Conservation (phyloP, 495 filamentous ascomycete genomes). For the Halenospora varia region DNA sequence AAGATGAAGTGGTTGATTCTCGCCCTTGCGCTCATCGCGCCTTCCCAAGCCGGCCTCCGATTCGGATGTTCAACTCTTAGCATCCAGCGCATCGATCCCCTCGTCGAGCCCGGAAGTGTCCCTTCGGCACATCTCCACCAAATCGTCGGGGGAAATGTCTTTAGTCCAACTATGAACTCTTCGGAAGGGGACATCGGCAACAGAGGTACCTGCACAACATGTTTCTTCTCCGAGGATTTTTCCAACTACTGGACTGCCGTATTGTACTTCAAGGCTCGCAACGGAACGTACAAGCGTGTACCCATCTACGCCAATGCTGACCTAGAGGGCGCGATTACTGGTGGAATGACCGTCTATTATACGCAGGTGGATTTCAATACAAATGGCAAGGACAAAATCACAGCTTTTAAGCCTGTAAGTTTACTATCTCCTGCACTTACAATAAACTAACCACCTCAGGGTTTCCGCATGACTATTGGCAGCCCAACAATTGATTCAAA, state of each 20-base stretch:
- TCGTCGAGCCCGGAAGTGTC: constrained; percentile 50
- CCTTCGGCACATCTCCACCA: constrained; percentile 58
- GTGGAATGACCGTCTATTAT: constrained; percentile 43
- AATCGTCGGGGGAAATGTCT: constrained; percentile 61
- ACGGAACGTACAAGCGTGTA: constrained; percentile 64
- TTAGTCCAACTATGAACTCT: constrained; percentile 54
- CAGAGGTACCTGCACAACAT: constrained; percentile 56
- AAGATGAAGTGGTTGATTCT: constrained; percentile 12
- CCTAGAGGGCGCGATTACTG: constrained; percentile 30
- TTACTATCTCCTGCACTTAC: not conserved
- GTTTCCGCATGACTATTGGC: constrained; percentile 72
- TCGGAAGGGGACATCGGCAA: constrained; percentile 33
- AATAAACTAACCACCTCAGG: constrained; percentile 40
- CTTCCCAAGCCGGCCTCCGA: constrained; percentile 16
- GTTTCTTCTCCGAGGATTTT: constrained; percentile 54
- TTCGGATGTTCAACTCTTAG: constrained; percentile 24
- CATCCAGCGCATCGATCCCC: constrained; percentile 59
- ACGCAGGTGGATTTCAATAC: constrained; percentile 34
- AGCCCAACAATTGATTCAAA: constrained; percentile 45
- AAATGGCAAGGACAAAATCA: constrained; percentile 37
- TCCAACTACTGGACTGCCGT: constrained; percentile 70
- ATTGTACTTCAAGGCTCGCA: constrained; percentile 57
- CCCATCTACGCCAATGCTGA: constrained; percentile 13
- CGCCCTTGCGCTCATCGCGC: constrained; percentile 7
- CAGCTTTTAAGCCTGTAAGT: constrained; percentile 39